Evolutionary conservation across 202 grass and related monocot genomes (phyloP), one percentile per base, ranked within the genome.

Genomic region (Schoenoplectus triqueter): DNA sequence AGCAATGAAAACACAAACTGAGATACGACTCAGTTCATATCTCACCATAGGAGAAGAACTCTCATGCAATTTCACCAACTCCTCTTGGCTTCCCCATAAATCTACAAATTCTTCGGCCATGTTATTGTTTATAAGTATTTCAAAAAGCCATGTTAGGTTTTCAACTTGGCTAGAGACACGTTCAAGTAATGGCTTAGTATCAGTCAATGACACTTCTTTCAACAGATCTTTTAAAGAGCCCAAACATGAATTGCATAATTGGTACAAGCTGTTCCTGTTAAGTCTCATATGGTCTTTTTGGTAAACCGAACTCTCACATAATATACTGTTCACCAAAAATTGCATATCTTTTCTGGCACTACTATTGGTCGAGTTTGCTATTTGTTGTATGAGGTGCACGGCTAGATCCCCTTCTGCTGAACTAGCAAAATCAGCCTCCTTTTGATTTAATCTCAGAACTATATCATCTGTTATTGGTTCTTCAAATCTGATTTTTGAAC

Each of bases 261-360:
- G 84, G 66, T 98, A 95, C 22, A 98, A 86, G 42, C 87, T 85
- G 54, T 72, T 61, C 54, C 88, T 90, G 82, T 94, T 92, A 54
- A 98, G 57, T 86, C 93, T 90, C 0, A 84, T 78, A 20, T 88
- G 85, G 46, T 95, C 91, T 81, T 98, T 98, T 18, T 88, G 90
- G 73, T 98, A 98, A 10, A 95, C 93, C 1, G 93, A 98, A 71
- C 91, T 95, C 78, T 88, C 90, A 10, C 89, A 92, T 83, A 98
- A 89, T 46, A 98, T 93, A 75, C 93, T 86, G 18, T 86, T 95
- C 60, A 98, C 84, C 51, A 98, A 89, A 69, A 84, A 94, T 66
- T 94, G 96, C 93, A 94, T 91, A 49, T 98, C 96, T 84, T 94
- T 98, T 76, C 88, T 98, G 50, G 93, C 91, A 60, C 77, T 69